These are phyloP conservation scores for Colletotrichum horii DNA, from an alignment of 2,329 filamentous ascomycete species.

Conservation along the genomic window DNA sequence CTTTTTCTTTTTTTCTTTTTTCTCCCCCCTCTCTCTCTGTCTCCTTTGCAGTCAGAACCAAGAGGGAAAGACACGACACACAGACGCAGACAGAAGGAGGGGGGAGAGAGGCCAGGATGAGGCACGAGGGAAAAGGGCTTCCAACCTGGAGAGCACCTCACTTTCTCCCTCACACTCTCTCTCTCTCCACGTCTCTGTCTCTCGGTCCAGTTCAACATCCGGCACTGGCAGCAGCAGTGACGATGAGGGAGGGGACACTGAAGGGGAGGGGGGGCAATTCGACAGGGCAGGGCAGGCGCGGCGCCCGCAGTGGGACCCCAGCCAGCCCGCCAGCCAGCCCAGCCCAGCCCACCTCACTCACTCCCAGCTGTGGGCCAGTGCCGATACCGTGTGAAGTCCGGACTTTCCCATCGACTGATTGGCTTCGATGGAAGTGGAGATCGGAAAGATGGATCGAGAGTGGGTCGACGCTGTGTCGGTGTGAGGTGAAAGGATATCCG, in stretches of 20 bases:
- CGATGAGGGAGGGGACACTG: neutral
- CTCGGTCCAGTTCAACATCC: neutral
- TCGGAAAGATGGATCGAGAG: neutral
- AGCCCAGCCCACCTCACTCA: neutral
- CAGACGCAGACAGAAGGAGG: neutral
- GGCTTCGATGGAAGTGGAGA: neutral
- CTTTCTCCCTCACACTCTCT: neutral
- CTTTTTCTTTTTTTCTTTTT: too few relatives aligned
- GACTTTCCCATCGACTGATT: neutral
- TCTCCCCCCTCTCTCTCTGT: neutral
- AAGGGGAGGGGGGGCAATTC: neutral
- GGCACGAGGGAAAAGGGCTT: neutral
- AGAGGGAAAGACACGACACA: neutral
- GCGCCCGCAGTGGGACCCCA: conserved; percentile 5
- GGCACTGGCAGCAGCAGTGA: neutral
- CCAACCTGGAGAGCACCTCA: neutral
- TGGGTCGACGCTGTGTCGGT: neutral
- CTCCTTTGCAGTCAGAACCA: neutral
- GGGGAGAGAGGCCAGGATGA: neutral
- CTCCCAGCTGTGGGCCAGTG: neutral
- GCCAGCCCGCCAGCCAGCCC: neutral
- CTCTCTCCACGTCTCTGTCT: too few relatives aligned
- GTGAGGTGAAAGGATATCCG: neutral
- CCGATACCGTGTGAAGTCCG: neutral
- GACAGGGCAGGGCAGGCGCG: neutral